These are phyloP conservation scores for Forsythia viridissima DNA, from an alignment of 257 asterid genomes.

Conservation along the genomic window DNA sequence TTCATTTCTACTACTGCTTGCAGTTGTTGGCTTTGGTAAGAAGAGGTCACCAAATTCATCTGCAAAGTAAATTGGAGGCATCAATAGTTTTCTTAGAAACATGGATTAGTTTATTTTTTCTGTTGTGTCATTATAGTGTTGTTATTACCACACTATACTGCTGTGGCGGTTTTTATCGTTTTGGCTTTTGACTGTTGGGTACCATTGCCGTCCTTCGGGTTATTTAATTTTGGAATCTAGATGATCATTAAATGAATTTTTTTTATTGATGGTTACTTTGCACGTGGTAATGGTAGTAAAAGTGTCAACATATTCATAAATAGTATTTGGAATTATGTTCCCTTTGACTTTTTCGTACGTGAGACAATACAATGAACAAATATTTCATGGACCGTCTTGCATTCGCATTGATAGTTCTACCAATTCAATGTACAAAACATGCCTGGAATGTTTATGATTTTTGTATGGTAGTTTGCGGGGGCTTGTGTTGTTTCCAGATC, in stretches of 20 bases:
- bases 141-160: constrained; percentile 8
- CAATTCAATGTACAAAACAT: too few species aligned
- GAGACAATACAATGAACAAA: too few species aligned
- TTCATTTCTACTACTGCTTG: constrained; percentile 11
- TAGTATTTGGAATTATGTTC: too few species aligned
- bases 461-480: too few species aligned
- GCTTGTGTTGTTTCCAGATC: too few species aligned
- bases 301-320: not conserved
- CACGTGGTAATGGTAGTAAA: not conserved
- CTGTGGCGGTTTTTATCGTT: not conserved
- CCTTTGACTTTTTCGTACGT: too few species aligned
- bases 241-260: not conserved
- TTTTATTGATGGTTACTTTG: not conserved
- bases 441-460: too few species aligned
- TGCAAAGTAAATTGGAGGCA: constrained; percentile 49
- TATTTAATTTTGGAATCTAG: not conserved
- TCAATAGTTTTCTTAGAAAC: constrained; percentile 18
- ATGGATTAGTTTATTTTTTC: constrained; percentile 14
- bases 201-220: not conserved
- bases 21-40: constrained; percentile 95
- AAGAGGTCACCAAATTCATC: constrained; percentile 88
- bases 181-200: constrained; percentile 5
- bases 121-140: constrained; percentile 15
- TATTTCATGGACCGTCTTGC: too few species aligned
- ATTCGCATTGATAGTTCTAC: too few species aligned